These are phyloP conservation scores for Phalaenopsis aphrodite DNA, from an alignment of 106 monocot genomes.

Conservation along the genomic window DNA sequence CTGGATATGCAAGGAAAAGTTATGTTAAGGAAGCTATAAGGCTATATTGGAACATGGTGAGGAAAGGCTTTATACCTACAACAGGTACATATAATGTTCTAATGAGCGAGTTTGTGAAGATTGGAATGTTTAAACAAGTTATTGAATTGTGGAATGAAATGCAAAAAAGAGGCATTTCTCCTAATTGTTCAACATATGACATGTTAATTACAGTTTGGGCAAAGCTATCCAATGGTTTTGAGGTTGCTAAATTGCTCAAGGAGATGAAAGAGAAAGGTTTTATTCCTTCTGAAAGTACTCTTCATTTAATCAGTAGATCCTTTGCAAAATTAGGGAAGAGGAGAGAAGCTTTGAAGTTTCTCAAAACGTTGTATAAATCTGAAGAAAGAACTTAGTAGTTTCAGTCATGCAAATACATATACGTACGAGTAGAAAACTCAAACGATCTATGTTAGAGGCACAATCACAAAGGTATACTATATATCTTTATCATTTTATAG, in stretches of 20 bases:
- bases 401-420: not conserved
- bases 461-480: not conserved
- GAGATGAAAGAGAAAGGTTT: conserved; percentile 78
- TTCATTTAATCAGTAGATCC: conserved; percentile 36
- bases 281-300: conserved; percentile 44
- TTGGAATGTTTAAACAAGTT: conserved; percentile 85
- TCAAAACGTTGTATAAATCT: conserved; percentile 24
- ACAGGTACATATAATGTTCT: conserved; percentile 82
- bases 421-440: not conserved
- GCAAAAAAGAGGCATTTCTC: conserved; percentile 53
- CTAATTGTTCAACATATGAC: conserved; percentile 76
- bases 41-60: conserved; percentile 86
- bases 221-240: conserved; percentile 44
- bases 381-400: not conserved
- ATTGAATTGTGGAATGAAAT: conserved; percentile 73
- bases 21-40: conserved; percentile 68
- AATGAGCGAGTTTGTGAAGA: conserved; percentile 70
- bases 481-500: not conserved
- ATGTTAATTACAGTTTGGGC: conserved; percentile 87
- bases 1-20: conserved; percentile 62
- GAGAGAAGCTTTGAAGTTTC: conserved; percentile 18
- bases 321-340: conserved; percentile 59
- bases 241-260: conserved; percentile 52
- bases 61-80: conserved; percentile 63
- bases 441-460: not conserved